These are phyloP conservation scores for Elsinoe perseae DNA, from an alignment of 2,329 filamentous ascomycete species.

Conservation along the genomic window DNA sequence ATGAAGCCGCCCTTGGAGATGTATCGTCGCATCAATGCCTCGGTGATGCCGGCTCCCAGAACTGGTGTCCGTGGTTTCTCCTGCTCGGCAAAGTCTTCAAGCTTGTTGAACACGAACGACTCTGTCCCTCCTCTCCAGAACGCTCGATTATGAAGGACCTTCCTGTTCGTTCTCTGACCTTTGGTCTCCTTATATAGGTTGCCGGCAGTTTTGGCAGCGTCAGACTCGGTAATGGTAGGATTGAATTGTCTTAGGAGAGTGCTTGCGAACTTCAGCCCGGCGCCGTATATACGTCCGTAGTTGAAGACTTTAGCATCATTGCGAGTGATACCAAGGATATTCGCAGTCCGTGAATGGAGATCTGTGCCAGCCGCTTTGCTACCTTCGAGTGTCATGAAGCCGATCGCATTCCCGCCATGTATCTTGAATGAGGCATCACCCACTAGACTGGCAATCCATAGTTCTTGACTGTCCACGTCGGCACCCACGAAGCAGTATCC, in stretches of 20 bases:
- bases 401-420: constrained; percentile 92
- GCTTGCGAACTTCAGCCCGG: constrained; percentile 85
- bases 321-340: constrained; percentile 84
- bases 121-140: constrained; percentile 98
- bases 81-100: constrained; percentile 96
- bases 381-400: constrained; percentile 98
- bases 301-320: constrained; percentile 98
- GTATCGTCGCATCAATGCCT: constrained; percentile 82
- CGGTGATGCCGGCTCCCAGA: constrained; percentile 88
- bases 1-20: constrained; percentile 87
- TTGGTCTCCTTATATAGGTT: constrained; percentile 86
- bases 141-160: constrained; percentile 59
- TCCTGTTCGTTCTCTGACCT: constrained; percentile 73
- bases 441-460: constrained; percentile 95
- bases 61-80: constrained; percentile 85
- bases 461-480: constrained; percentile 92
- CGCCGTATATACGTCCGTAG: constrained; percentile 98
- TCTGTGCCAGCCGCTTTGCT: constrained; percentile 92
- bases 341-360: constrained; percentile 85
- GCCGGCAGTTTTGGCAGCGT: constrained; percentile 68
- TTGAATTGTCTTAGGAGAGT: constrained; percentile 92
- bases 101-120: constrained; percentile 94
- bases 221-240: constrained; percentile 66
- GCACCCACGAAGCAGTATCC: constrained; percentile 94
- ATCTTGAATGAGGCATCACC: constrained; percentile 92